Evolutionary conservation across 208 protist genomes (phyloP).

Genomic region (Acanthamoeba castellanii): DNA sequence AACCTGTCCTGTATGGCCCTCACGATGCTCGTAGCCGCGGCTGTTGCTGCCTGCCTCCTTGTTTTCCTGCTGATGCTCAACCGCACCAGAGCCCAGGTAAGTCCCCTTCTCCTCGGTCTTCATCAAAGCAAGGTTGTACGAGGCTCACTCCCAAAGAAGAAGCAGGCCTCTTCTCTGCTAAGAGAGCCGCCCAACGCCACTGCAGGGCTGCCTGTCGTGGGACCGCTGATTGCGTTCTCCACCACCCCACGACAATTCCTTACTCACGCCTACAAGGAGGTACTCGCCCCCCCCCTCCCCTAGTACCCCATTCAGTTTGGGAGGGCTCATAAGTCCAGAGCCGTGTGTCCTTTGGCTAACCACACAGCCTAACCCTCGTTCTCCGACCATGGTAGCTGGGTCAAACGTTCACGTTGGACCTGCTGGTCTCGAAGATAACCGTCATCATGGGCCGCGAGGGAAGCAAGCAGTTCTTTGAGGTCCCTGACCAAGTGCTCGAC

Average conservation of each 20-base stretch:
- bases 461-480: conserved; percentile 39
- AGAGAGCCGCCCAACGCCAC: background rate
- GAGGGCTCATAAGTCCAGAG: background rate
- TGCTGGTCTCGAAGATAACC: conserved; percentile 3
- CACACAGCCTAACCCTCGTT: background rate
- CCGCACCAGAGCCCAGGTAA: too few species aligned
- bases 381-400: background rate
- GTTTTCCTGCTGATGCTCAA: too few species aligned
- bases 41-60: too few species aligned
- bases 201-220: background rate
- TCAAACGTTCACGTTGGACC: background rate
- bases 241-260: background rate
- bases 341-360: background rate
- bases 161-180: too few species aligned
- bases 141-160: too few species aligned
- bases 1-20: too few species aligned
- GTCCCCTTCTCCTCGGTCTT: too few species aligned
- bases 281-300: background rate
- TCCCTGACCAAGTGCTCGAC: background rate
- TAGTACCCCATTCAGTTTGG: too few species aligned
- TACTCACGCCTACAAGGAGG: background rate
- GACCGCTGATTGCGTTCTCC: background rate
- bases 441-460: background rate
- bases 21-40: too few species aligned
- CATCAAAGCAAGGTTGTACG: too few species aligned